A percentile compares a stretch with the other conserved stretches of the same genome.
Conservation (phyloP, 176 grass and related monocot species). For the Rhynchospora tenuis region DNA sequence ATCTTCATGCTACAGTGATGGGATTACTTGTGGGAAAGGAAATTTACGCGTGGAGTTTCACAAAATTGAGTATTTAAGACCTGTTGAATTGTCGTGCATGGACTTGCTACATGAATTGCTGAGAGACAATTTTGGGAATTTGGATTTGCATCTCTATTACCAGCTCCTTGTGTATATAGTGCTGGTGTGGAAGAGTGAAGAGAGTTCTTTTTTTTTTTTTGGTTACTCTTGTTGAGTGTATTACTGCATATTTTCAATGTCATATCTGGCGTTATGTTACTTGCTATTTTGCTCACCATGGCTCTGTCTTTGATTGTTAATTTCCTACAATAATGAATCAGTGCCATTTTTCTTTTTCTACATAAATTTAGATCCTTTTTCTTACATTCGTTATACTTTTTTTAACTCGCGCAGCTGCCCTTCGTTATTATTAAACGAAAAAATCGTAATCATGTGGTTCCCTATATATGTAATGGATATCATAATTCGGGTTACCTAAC, state of each 20-base stretch:
- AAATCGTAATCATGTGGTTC: no score
- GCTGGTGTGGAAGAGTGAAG: conserved; percentile 19
- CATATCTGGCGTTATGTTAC: not conserved
- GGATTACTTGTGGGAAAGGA: no score
- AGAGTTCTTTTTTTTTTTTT: conserved; percentile 14
- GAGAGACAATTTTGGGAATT: conserved; percentile 11
- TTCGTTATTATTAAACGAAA: no score
- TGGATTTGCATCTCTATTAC: conserved; percentile 27
- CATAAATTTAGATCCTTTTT: no score
- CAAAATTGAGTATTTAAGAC: not conserved
- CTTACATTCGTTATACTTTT: no score
- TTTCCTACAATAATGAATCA: not conserved
- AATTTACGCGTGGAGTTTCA: not conserved
- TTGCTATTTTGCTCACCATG: not conserved
- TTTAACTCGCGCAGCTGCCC: no score
- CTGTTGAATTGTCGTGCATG: not conserved
- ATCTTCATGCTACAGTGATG: no score
- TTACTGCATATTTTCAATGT: not conserved
- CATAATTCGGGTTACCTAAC: no score
- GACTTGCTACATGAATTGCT: conserved; percentile 13
- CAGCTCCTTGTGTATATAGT: conserved; percentile 32
- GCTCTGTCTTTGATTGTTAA: not conserved
- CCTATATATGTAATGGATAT: no score
- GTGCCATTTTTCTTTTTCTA: no score
- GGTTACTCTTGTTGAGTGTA: not conserved